phyloP scores from a whole-genome alignment of 805 yeast genomes.

The Yamadazyma tumulicola region DNA sequence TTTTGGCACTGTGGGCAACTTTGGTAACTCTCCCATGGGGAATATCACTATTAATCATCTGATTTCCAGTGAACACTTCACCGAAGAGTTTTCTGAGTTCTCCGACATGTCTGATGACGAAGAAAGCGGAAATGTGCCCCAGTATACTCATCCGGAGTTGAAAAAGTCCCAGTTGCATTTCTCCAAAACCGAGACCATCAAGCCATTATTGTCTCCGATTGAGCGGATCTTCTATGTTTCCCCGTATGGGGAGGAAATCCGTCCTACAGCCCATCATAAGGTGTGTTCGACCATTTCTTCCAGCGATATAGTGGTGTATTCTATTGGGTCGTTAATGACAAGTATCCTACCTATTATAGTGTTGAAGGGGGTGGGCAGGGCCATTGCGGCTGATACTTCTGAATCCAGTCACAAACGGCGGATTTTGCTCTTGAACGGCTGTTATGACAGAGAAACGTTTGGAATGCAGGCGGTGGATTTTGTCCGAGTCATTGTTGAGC shows the following conservation, averaged over 20 bases:
- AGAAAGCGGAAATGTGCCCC: constrained; percentile 61
- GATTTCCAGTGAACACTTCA: background rate
- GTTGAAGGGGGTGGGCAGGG: constrained; percentile 67
- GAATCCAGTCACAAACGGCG: constrained; percentile 32
- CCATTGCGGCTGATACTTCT: constrained; percentile 36
- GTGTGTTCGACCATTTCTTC: constrained; percentile 49
- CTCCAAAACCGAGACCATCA: constrained; percentile 49
- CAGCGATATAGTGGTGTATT: constrained; percentile 60
- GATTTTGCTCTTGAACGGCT: constrained; percentile 69
- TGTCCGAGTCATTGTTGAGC: constrained; percentile 51
- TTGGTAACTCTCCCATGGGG: constrained; percentile 4
- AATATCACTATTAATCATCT: constrained; percentile 9
- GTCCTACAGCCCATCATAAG: constrained; percentile 66
- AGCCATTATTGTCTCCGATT: constrained; percentile 72
- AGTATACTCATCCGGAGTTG: constrained; percentile 76
- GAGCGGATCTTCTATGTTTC: constrained; percentile 73
- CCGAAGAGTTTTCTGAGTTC: constrained; percentile 7
- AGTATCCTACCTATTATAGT: constrained; percentile 78
- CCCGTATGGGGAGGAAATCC: constrained; percentile 83
- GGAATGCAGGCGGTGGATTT: constrained; percentile 62
- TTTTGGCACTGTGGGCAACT: constrained; percentile 1
- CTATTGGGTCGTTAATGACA: constrained; percentile 88
- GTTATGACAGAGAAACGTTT: constrained; percentile 74
- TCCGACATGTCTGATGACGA: constrained; percentile 29
- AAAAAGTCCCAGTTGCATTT: constrained; percentile 72